Conservation (phyloP, 2,329 filamentous ascomycete species). For the Cordyceps farinosa region DNA sequence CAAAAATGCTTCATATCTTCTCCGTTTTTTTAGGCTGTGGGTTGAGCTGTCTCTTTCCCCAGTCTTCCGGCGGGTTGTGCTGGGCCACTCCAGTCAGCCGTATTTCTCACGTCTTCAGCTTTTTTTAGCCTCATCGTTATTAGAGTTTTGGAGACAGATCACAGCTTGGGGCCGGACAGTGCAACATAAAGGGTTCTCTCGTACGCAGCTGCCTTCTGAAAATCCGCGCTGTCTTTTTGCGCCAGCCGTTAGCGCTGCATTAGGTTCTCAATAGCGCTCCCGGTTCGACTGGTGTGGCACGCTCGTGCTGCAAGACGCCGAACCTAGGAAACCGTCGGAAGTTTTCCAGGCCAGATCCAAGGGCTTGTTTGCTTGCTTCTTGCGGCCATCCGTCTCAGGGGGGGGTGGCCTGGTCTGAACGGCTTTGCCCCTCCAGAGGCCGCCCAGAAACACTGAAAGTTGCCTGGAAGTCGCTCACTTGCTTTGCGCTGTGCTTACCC, state of each 20-base stretch:
- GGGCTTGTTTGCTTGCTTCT: background rate
- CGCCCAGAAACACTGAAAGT: background rate
- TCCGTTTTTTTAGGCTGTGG: slow-evolving; percentile 5
- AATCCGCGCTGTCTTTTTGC: background rate
- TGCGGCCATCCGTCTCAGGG: background rate
- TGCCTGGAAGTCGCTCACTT: background rate
- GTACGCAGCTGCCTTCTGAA: background rate
- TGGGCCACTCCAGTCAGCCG: slow-evolving; percentile 3
- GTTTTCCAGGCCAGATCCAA: background rate
- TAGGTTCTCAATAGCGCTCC: background rate
- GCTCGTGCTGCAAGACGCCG: background rate
- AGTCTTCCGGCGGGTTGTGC: background rate
- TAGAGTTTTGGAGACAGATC: background rate
- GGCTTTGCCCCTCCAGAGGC: background rate
- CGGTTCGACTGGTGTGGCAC: background rate
- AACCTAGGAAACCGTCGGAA: background rate
- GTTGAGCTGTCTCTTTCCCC: background rate
- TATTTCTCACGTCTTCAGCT: background rate
- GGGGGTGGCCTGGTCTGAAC: background rate
- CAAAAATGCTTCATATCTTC: background rate
- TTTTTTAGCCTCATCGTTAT: background rate
- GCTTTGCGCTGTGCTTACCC: background rate
- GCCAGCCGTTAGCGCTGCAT: background rate
- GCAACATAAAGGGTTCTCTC: background rate
- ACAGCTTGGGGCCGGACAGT: background rate